Base-by-base conservation (phyloP, 2,329 filamentous ascomycete genomes). In the Bipolaris victoriae region DNA sequence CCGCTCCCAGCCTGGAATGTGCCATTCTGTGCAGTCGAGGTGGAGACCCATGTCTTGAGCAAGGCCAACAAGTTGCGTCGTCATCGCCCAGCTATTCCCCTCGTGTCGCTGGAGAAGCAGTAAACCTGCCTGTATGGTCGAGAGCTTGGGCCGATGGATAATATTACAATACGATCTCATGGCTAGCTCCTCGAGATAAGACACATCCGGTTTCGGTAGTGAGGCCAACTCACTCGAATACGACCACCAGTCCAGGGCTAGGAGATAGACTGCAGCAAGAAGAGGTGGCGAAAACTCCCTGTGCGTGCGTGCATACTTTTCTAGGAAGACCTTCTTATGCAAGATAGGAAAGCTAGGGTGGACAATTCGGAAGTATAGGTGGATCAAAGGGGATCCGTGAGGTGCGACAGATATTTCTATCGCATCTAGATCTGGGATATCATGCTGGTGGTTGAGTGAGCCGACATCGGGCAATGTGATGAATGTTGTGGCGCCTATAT, bases 381-480 rank as follows among this genome's bases (percentile, higher is more conserved):
- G 86, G 52, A 94, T 84, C 49, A 95, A 80, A 49, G 83, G 84
- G 40, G 85, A 84, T 13, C 90, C 90, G 71, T 92, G 83, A 3
- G 90, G 89, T 11, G 84, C 82, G 16, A 93, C 88, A 24, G 90
- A 79, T 36, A 81, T 82, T 76, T 94, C 89, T 65, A 95, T 86
- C 60, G 86, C 85, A 63, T 91, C 88, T 55, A 84, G 78, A 68
- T 91, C 88, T 7, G 52, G 55, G 20, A 74, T 67, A 39, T 76
- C 71, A 35, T 72, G 65, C 20, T 67, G 68, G 18, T 71, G 63
- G 35, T 70, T 72, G 24, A 65, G 61, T 7, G 70, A 74, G 6
- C 61, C 63, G 39, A 61, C 48, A 55, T 75, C 70, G 33, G 64
- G 70, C 7, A 63, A 62, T 11, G 70, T 44, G 11, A 75, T 52